Evolutionary conservation across 192 early-diverging fungal genomes (phyloP), one percentile per base, ranked within the genome.

Genomic region (Podila epigama): DNA sequence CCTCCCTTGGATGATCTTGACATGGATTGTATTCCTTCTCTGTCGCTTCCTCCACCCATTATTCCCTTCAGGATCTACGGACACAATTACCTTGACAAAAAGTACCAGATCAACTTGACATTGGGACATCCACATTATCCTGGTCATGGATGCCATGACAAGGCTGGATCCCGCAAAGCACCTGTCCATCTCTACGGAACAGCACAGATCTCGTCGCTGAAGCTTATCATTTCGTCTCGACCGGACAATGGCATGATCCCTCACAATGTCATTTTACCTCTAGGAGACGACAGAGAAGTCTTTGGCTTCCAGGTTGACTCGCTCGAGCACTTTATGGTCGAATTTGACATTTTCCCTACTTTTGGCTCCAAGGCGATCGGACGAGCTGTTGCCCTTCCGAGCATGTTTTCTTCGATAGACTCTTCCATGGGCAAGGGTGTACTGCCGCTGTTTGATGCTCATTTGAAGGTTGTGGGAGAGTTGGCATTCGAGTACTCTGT

Each of bases 1-100:
- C 58, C 84, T 31, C 69, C 63, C 37, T 68, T 84, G 70, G 66
- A 78, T 11, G 91, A 91, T 37, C 75, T 91, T 25, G 96, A 98
- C 67, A 68, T 99, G 64, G 95, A 97, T 51, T 89, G 84, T 32
- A 92, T 99, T 48, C 98, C 98, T 10, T 94, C 95, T 11, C 85
- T 99, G 8, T 94, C 92, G 8, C 70, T 99, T 32, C 98, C 98
- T 10, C 98, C 98, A 18, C 98, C 98, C 11, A 95, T 99, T 34
- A 95, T 99, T 60, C 98, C 98, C 4, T 94, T 99, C 86, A 86
- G 96, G 22, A 96, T 97, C 51, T 99, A 99, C 75, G 98, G 98
- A 6, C 98, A 99, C 85, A 96, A 94, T 61, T 99, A 95, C 73
- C 79, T 99, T 29, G 95, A 97, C 63, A 92, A 93, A 68, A 94